These are phyloP conservation scores for Fusarium acutatum DNA, from an alignment of 2,329 filamentous ascomycete species.

Conservation along the genomic window DNA sequence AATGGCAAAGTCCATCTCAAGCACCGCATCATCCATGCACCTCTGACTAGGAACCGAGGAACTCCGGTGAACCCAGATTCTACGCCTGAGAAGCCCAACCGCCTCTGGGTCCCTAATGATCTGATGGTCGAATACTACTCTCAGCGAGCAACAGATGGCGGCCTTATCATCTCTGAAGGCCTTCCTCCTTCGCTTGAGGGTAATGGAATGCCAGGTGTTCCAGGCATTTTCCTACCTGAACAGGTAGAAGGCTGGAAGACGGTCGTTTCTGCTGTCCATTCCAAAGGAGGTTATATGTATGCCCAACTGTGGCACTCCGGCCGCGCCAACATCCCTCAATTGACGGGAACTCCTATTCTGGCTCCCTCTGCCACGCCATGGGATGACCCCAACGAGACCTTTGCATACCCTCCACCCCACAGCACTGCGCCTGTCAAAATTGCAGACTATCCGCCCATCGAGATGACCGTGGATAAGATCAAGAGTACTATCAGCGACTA, in stretches of 20 bases:
- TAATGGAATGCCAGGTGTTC: constrained; percentile 55
- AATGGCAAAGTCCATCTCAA: constrained; percentile 56
- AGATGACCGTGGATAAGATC: constrained; percentile 54
- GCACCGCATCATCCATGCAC: constrained; percentile 61
- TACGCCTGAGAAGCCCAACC: constrained; percentile 57
- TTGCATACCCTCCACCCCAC: constrained; percentile 48
- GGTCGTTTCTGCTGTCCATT: constrained; percentile 69
- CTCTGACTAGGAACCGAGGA: constrained; percentile 63
- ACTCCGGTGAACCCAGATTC: constrained; percentile 53
- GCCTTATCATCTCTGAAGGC: constrained; percentile 54
- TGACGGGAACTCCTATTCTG: constrained; percentile 49
- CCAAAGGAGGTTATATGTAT: constrained; percentile 66
- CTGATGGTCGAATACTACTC: constrained; percentile 53
- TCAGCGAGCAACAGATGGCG: constrained; percentile 52
- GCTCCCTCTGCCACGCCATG: constrained; percentile 54
- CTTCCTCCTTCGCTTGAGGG: constrained; percentile 58
- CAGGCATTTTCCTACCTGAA: constrained; percentile 64
- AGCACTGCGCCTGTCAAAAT: constrained; percentile 52
- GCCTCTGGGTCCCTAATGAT: constrained; percentile 50
- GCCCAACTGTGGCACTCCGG: constrained; percentile 65
- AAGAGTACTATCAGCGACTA: constrained; percentile 44
- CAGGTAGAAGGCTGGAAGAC: constrained; percentile 67
- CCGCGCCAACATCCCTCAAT: constrained; percentile 48
- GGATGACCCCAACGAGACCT: constrained; percentile 53
- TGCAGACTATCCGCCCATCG: constrained; percentile 40